These are phyloP conservation scores for Teunomyces aglyptinius DNA, from an alignment of 805 yeast species.

Conservation along the genomic window DNA sequence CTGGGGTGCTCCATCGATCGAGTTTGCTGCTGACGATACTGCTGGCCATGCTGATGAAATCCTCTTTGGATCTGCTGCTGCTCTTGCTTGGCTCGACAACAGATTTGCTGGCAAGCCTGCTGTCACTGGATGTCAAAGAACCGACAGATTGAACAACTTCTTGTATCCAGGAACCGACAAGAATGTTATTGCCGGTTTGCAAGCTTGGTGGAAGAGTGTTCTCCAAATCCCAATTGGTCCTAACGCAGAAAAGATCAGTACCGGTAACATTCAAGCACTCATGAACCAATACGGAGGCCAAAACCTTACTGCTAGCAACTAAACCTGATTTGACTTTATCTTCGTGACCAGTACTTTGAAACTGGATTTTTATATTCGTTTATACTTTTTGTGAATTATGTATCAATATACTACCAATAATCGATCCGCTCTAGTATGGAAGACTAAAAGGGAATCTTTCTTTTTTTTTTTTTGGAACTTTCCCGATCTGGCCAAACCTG, in stretches of 20 bases:
- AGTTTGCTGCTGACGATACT: slow-evolving; percentile 22
- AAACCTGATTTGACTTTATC: background rate
- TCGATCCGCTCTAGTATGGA: too few species aligned
- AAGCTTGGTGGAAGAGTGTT: slow-evolving; percentile 1
- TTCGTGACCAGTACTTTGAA: background rate
- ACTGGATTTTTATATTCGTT: too few species aligned
- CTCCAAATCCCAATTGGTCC: slow-evolving; percentile 2
- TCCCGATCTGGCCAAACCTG: too few species aligned
- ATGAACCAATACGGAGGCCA: background rate
- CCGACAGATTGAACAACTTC: slow-evolving; percentile 49
- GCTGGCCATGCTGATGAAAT: slow-evolving; percentile 21
- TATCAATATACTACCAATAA: too few species aligned
- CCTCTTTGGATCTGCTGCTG: slow-evolving; percentile 15
- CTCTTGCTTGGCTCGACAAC: slow-evolving; percentile 17
- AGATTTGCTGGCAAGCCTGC: slow-evolving; percentile 15
- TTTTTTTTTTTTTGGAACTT: too few species aligned
- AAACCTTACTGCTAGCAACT: background rate
- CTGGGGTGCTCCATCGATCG: slow-evolving; percentile 23
- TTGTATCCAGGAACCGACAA: slow-evolving; percentile 36
- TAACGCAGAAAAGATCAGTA: slow-evolving; percentile 1
- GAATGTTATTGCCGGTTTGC: background rate
- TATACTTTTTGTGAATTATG: too few species aligned
- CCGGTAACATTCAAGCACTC: background rate
- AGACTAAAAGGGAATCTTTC: too few species aligned
- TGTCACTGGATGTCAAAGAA: slow-evolving; percentile 16